Evolutionary conservation across 148 eudicot genomes (phyloP), one percentile per base, ranked within the genome.

Genomic region (Fallopia convolvulus): DNA sequence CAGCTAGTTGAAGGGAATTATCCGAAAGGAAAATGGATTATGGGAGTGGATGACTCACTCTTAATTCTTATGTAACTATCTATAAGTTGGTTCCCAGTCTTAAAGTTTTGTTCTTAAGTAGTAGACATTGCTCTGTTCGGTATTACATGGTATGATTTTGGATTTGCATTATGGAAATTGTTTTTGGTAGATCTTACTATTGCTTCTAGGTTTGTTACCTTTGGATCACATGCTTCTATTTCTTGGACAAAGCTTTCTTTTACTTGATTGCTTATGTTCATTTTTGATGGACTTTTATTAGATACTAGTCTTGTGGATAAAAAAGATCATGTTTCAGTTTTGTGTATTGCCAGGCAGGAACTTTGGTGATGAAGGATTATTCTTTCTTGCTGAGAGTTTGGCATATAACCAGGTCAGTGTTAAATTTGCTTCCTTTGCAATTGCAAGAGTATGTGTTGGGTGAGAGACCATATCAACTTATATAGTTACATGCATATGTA

Each of bases 301-400:
- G 42, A 33, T 66, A n/a, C n/a, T n/a, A 66, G 33, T 6, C n/a
- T 32, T 66, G 72, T 36, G n/a, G n/a, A 33, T 66, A 15, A 66
- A 33, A 66, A 66, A 0, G 44, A 66, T 66, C 44, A 66, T 66
- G 72, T 66, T 32, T 32, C 72, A 32, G 42, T 33, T 66, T 66
- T 66, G 39, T 66, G 40, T 47, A 63, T 39, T 79, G 65, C 73
- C 85, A 95, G 99, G 98, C 68, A 83, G 87, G 49, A 85, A 89
- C 77, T 91, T 95, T 82, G 99, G 99, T 60, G 92, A 95, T 83
- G 97, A 91, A 70, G 99, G 99, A 44, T 82, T 95, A 32, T 86
- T 87, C 82, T 90, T 89, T 78, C 93, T 95, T 75, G 99, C 97
- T 72, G 97, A 92, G 86, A 89, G 92, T 85, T 84, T 95, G 81